Base-by-base conservation (phyloP, 345 rosid genomes). In the Salix dunnii region DNA sequence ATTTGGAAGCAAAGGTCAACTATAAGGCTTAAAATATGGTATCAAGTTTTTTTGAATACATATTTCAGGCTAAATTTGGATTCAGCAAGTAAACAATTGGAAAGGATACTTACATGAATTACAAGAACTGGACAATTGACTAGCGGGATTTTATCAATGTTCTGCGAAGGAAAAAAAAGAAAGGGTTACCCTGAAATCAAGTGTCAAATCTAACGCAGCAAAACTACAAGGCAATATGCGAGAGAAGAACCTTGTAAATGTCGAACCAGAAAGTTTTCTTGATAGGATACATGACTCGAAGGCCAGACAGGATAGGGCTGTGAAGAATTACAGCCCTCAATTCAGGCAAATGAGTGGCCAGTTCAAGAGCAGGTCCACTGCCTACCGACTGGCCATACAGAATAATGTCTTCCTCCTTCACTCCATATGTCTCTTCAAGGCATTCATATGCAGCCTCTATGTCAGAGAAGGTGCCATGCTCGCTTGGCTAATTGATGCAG, bases 401-500 rank as follows among this genome's bases (percentile, higher is more conserved):
- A 67, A 94, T 83, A n/a, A 80, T 85, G 79, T 91, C 92, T 84
- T 92, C 91, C 82, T 92, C 92, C 79, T 88, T 88, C 27, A 81
- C 81, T 18, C 89, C 92, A 75, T 85, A 87, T 0, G 74, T 88
- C 49, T 94, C 92, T 82, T 82, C 81, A 55, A 94, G 85, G 82
- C 98, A 91, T 72, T 82, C 86, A 75, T 83, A 88, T 21, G 86
- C 95, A 35, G 97, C 98, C 53, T 90, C 94, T 79, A 94, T 90
- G 86, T 94, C 98, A 71, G 96, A 94, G 80, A 88, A 94, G 35
- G 98, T 92, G 75, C 92, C 92, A 82, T 90, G 93, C 88, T 92
- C 97, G 63, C 95, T 91, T 69, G 98, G 88, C 97, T 91, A 28
- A 17, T 67, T 25, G 30, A 40, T 14, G 43, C 36, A 55, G 60